Base-by-base conservation (phyloP, 2,329 filamentous ascomycete species). In the Penicillium sp. region DNA sequence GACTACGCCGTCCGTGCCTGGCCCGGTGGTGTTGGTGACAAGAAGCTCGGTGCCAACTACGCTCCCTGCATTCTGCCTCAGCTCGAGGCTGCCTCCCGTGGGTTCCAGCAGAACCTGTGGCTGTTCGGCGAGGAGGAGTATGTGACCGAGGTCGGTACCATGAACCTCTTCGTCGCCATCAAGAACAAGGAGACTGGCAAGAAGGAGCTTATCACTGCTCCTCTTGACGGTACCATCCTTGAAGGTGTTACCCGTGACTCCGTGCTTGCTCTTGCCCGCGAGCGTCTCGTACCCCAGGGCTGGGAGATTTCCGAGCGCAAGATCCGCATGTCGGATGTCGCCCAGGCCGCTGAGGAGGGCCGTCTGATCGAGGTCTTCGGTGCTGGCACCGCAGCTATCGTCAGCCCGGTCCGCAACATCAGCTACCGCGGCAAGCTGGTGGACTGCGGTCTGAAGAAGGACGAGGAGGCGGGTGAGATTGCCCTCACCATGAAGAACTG, bases 51-150 rank as follows among this genome's bases (percentile, higher is more conserved):
- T 63, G 95, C 94, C 72, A 99, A 99, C 85, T 99, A 99, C 77
- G 95, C 95, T n/a, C 95, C 95, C 5, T 98, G 95, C 82, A 94
- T 99, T 71, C 83, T 98, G n/a, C 95, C 95, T 17, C 95, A 99
- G 80, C 86, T 95, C 71, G 87, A 96, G 79, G 95, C 95, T 43
- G 92, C 92, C 48, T 90, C 88, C 76, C 87, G 92, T 58, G 95
- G 95, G 22, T 96, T 93, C 84, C 94, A 98, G 80, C 95, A 99
- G 82, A 99, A 98, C 79, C 84, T 99, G 55, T 99, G 95, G 95
- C 82, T 99, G 35, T 99, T 98, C 74, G 93, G 93, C 45, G 89
- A 96, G 73, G 92, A 98, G 78, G 92, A 98, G 76, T 96, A 89
- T 72, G 89, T 98, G 59, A 99, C 95, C 49, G 95, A 99, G 79